Evolutionary conservation across 2,329 filamentous ascomycete species (phyloP).

Genomic region (Mollisia scopiformis): DNA sequence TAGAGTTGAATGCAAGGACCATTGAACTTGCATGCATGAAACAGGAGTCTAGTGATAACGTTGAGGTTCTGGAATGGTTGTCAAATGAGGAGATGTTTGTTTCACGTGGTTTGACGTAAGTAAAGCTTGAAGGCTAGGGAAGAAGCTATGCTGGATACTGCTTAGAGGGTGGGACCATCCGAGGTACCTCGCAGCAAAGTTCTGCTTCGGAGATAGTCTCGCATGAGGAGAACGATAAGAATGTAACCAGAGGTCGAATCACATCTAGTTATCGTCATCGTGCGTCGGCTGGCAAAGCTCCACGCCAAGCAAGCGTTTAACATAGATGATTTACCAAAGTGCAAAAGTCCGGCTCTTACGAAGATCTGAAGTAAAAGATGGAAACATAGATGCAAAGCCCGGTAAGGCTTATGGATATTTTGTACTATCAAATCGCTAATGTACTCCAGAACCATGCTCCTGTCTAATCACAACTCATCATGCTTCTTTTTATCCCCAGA

Average conservation of each 20-base stretch:
- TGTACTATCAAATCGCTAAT: constrained; percentile 2
- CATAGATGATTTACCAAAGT: no score
- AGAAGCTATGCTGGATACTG: background rate
- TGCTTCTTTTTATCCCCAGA: constrained; percentile 17
- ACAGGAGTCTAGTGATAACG: background rate
- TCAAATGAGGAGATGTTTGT: background rate
- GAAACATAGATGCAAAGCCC: background rate
- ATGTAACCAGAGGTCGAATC: no score
- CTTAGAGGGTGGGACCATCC: background rate
- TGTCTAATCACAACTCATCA: constrained; percentile 25
- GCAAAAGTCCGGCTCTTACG: no score
- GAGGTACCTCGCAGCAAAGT: background rate
- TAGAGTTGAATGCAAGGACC: background rate
- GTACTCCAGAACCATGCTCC: background rate
- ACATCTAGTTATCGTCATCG: no score
- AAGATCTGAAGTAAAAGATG: no score
- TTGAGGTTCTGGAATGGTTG: background rate
- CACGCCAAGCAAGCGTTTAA: no score
- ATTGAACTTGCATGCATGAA: background rate
- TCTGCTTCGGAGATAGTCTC: background rate
- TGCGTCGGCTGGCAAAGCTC: no score
- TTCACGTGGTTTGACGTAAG: background rate
- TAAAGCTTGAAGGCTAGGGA: no score
- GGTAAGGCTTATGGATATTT: background rate
- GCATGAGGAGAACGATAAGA: no score